phyloP scores from a whole-genome alignment of 1,284 basidiomycete genomes.

The Rhodofomes roseus region DNA sequence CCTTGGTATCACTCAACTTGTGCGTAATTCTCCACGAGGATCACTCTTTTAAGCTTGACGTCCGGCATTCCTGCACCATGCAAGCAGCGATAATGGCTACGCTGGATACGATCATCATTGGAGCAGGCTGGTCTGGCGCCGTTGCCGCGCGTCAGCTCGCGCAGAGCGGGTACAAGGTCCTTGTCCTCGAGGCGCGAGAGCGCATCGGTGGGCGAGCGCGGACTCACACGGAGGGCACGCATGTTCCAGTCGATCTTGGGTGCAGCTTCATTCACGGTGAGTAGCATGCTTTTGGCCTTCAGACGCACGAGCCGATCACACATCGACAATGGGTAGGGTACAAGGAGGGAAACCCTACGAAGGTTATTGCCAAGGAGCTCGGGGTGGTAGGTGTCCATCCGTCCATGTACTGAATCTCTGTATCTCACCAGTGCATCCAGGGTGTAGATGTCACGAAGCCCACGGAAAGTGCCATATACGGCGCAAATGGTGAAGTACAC shows the following conservation, averaged over 20 bases:
- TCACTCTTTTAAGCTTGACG: no score
- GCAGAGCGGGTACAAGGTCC: slow-evolving; percentile 31
- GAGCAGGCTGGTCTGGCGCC: slow-evolving; percentile 42
- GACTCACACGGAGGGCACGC: slow-evolving; percentile 29
- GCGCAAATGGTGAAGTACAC: not conserved
- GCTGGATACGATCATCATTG: slow-evolving; percentile 28
- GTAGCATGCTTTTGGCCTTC: not conserved
- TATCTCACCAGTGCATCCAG: not conserved
- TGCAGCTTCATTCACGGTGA: slow-evolving; percentile 43
- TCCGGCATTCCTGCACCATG: no score
- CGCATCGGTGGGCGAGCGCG: slow-evolving; percentile 41
- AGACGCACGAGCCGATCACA: no score
- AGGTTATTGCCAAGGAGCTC: not conserved
- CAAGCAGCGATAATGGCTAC: not conserved
- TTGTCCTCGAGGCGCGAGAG: slow-evolving; percentile 42
- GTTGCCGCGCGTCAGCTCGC: slow-evolving; percentile 38
- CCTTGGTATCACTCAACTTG: no score
- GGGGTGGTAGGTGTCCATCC: not conserved
- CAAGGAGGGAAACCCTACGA: not conserved
- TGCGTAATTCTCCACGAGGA: no score
- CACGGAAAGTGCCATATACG: not conserved
- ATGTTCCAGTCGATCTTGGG: slow-evolving; percentile 34
- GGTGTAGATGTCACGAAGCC: not conserved
- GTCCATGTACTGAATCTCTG: no score
- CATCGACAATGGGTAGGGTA: not conserved